phyloP scores from a whole-genome alignment of 2,329 filamentous ascomycete genomes.

The Talaromyces pinophilus region DNA sequence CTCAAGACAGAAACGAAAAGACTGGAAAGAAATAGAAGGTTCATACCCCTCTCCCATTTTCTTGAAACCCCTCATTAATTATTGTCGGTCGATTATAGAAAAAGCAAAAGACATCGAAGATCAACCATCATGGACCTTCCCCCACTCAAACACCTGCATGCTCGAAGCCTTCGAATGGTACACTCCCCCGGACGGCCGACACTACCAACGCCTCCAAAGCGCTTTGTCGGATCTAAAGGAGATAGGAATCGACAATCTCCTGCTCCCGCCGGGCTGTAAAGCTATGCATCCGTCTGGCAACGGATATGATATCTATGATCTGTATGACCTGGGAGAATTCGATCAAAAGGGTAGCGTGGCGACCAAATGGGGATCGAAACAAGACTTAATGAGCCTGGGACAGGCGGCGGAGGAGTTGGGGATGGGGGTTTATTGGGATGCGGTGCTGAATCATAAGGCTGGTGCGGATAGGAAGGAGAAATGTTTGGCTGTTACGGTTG shows the following conservation, averaged over 20 bases:
- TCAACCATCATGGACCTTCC: slow-evolving; percentile 34
- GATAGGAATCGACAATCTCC: slow-evolving; percentile 63
- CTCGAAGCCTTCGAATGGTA: slow-evolving; percentile 76
- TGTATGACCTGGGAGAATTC: slow-evolving; percentile 72
- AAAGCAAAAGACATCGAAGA: slow-evolving; percentile 30
- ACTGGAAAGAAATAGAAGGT: slow-evolving; percentile 33
- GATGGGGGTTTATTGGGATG: slow-evolving; percentile 67
- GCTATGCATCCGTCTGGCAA: slow-evolving; percentile 62
- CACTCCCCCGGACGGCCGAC: slow-evolving; percentile 59
- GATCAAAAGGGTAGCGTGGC: slow-evolving; percentile 64
- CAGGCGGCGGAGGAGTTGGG: slow-evolving; percentile 54
- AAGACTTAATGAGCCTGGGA: slow-evolving; percentile 59
- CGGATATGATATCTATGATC: slow-evolving; percentile 69
- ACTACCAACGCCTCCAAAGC: slow-evolving; percentile 61
- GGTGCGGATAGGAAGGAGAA: slow-evolving; percentile 67
- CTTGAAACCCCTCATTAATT: not conserved
- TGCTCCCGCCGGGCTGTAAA: slow-evolving; percentile 73
- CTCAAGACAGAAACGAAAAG: slow-evolving; percentile 23
- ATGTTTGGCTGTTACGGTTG: slow-evolving; percentile 64
- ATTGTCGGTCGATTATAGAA: slow-evolving; percentile 24
- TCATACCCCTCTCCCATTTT: not conserved
- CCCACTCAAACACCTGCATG: slow-evolving; percentile 51
- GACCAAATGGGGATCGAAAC: slow-evolving; percentile 70
- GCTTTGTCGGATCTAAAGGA: slow-evolving; percentile 57
- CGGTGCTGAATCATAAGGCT: slow-evolving; percentile 72